A percentile compares a stretch with the other conserved stretches of the same genome.
phyloP scores from a whole-genome alignment of 331 rosid genomes.

The Rhamnella rubrinervis region DNA sequence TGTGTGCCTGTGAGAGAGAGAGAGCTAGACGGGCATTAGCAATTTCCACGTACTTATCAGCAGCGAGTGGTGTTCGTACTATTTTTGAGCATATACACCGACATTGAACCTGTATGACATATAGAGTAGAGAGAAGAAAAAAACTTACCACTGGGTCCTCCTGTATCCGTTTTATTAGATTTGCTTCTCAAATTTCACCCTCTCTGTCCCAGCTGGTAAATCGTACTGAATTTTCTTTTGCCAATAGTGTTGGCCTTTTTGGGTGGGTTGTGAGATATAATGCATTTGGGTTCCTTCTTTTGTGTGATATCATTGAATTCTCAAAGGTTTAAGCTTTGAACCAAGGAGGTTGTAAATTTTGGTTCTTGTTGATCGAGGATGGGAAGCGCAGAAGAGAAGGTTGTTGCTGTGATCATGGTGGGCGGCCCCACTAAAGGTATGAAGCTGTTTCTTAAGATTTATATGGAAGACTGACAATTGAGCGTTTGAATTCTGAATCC shows the following conservation, averaged over 20 bases:
- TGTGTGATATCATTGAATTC: constrained; percentile 1
- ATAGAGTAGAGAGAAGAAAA: too few relatives aligned
- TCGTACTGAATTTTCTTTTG: too few relatives aligned
- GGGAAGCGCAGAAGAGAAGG: constrained; percentile 70
- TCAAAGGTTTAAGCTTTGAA: constrained; percentile 11
- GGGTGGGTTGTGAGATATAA: neutral
- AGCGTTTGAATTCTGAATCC: neutral
- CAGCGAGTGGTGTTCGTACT: constrained; percentile 12
- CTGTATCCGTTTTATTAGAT: neutral
- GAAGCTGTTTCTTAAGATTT: neutral
- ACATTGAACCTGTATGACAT: neutral
- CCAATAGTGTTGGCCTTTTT: too few relatives aligned
- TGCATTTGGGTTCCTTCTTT: constrained; percentile 14
- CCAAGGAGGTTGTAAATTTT: constrained; percentile 10
- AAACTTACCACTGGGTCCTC: neutral
- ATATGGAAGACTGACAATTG: neutral
- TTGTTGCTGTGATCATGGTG: constrained; percentile 95
- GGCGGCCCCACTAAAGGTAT: constrained; percentile 99
- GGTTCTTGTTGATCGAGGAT: constrained; percentile 34
- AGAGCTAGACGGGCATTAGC: neutral
- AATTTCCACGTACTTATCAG: constrained; percentile 3
- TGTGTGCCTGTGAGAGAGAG: neutral
- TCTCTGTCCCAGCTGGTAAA: neutral
- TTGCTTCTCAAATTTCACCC: constrained; percentile 5
- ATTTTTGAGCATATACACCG: neutral